Base-by-base conservation (phyloP, 2,329 filamentous ascomycete species). In the Xylariales sp. region DNA sequence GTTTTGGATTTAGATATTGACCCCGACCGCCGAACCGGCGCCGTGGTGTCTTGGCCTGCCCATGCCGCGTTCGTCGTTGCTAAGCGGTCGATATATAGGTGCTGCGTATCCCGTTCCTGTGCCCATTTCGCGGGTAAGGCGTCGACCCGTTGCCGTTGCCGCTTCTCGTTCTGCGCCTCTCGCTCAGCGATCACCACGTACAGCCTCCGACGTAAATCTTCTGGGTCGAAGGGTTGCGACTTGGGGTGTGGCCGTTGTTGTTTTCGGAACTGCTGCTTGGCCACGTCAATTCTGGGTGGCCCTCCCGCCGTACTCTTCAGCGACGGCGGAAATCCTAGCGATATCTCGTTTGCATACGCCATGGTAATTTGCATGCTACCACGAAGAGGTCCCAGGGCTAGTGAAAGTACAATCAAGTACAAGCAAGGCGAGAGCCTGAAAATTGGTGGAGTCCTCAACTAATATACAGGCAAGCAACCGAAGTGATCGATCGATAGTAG, bases 171-270 rank as follows among this genome's bases (percentile, higher is more conserved):
- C 12, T 76, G 75, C 7, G 79, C 77, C 67, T 84, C 84, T 68
- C 85, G 85, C 67, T 88, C 82, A 5, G 80, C 81, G 14, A 87
- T 78, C 18, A 89, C 83, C 10, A 82, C 70, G 56, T 81, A 80
- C 30, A 90, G 80, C 18, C 87, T 84, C 39, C 83, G 81, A 10
- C 83, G 81, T 34, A 90, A 77, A 63, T 90, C 87, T 34, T 85
- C 82, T 0, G 88, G 81, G 67, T 90, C 87, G 53, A 89, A 80
- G 18, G 82, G 79, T 39, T 80, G 74, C 34, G 76, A 77, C 65
- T 74, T 77, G 14, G 69, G 53, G 39, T 67, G 43, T 1, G 34
- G 57, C 63, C 73, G 30, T 6, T 60, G 58, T 48, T 64, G 67
- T 65, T 48, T 71, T 45, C 43, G 62, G 36, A 45, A 39, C 16